phyloP scores from a whole-genome alignment of 371 early-diverging fungal species.

The Nematocida sp. region DNA sequence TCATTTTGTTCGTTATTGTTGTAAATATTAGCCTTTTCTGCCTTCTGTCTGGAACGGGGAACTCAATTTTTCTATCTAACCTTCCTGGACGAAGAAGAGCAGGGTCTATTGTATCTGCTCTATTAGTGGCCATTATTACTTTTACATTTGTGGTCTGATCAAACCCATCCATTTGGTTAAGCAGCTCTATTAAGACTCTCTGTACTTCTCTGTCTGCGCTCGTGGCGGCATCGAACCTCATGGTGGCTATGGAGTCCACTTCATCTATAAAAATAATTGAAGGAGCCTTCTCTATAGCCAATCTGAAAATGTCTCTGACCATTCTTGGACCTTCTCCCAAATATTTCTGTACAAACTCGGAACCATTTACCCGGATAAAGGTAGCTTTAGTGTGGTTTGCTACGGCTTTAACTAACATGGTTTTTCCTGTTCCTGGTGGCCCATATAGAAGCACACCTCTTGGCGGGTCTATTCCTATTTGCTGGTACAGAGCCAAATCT shows the following conservation, averaged over 20 bases:
- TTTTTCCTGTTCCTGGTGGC: constrained; percentile 98
- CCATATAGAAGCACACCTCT: constrained; percentile 88
- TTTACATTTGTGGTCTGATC: constrained; percentile 91
- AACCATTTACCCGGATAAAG: constrained; percentile 80
- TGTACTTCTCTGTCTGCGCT: constrained; percentile 99
- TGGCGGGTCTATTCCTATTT: constrained; percentile 89
- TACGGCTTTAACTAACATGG: constrained; percentile 94
- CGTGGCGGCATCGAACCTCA: constrained; percentile 97
- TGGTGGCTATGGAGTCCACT: constrained; percentile 92
- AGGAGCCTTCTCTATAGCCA: constrained; percentile 75
- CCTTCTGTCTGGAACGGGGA: constrained; percentile 92
- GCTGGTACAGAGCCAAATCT: constrained; percentile 86
- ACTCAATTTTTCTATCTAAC: constrained; percentile 84
- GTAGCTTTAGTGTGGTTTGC: constrained; percentile 77
- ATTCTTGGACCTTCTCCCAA: constrained; percentile 80
- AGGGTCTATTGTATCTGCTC: constrained; percentile 93
- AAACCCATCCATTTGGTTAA: constrained; percentile 99
- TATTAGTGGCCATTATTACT: constrained; percentile 98
- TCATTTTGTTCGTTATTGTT: constrained; percentile 95
- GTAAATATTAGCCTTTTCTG: constrained; percentile 96
- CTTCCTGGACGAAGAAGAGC: constrained; percentile 89
- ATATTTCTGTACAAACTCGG: constrained; percentile 85
- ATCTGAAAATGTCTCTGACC: constrained; percentile 68
- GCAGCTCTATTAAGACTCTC: constrained; percentile 90
- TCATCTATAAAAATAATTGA: constrained; percentile 94